Evolutionary conservation across 2,329 filamentous ascomycete species (phyloP).

Genomic region (Botrytis pseudocinerea): DNA sequence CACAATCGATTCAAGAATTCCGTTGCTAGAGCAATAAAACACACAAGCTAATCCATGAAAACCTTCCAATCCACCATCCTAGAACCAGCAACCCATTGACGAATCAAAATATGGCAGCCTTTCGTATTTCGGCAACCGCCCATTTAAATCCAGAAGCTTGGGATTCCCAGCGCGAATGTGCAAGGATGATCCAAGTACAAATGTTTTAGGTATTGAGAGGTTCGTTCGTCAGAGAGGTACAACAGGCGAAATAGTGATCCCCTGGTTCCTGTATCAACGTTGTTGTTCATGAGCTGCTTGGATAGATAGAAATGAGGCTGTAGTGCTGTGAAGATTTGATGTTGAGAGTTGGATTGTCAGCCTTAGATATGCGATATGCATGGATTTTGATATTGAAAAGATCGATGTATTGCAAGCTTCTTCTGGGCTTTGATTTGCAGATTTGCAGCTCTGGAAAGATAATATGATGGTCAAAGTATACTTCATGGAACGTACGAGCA

Average conservation of each 20-base stretch:
- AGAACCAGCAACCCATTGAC: neutral
- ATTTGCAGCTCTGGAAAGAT: neutral
- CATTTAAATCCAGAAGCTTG: constrained; percentile 4
- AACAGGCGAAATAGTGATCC: neutral
- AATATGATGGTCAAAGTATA: neutral
- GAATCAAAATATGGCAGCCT: neutral
- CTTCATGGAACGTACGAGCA: neutral
- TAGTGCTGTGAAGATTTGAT: neutral
- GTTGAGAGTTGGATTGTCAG: neutral
- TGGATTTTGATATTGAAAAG: neutral
- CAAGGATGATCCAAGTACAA: constrained; percentile 7
- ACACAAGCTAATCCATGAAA: neutral
- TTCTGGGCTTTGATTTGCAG: neutral
- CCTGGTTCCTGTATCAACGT: neutral
- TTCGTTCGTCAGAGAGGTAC: neutral
- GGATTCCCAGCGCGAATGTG: neutral
- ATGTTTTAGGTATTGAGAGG: neutral
- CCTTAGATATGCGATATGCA: neutral
- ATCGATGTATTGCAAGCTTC: neutral
- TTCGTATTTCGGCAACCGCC: neutral
- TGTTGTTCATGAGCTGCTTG: neutral
- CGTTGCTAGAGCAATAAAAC: neutral
- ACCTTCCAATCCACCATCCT: neutral
- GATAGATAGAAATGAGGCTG: neutral
- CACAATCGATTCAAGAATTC: neutral